These are phyloP conservation scores for Millerago galiae DNA, from an alignment of 805 yeast species.

Conservation along the genomic window DNA sequence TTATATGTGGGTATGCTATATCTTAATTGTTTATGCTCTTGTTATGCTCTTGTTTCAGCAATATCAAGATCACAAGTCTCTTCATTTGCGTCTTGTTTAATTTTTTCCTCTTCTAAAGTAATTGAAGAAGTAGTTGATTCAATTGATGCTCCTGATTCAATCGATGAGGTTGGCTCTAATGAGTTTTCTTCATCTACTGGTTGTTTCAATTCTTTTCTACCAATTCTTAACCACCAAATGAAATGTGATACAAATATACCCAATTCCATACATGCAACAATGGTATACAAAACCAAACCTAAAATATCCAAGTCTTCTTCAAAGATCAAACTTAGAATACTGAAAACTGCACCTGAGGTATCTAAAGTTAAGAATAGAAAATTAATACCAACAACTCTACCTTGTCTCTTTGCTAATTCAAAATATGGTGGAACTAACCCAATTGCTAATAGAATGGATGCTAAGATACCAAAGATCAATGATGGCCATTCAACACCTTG, in stretches of 20 bases:
- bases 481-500: constrained; percentile 67
- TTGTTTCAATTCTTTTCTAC: constrained; percentile 15
- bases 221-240: constrained; percentile 56
- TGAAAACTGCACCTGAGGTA: constrained; percentile 74
- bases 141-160: background rate
- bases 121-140: no score
- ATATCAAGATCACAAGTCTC: background rate
- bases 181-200: constrained; percentile 4
- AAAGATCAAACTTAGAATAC: constrained; percentile 54
- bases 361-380: constrained; percentile 74
- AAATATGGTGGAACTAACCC: constrained; percentile 89
- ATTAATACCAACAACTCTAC: constrained; percentile 85
- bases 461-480: constrained; percentile 71
- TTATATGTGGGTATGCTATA: background rate
- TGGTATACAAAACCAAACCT: constrained; percentile 69
- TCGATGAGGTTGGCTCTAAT: background rate
- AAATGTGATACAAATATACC: constrained; percentile 71
- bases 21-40: no score
- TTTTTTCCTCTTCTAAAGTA: background rate
- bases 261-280: constrained; percentile 67
- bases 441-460: constrained; percentile 64
- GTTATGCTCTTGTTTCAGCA: background rate
- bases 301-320: constrained; percentile 71
- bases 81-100: background rate
- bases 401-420: constrained; percentile 72